phyloP scores from a whole-genome alignment of 345 rosid species.

The Hibiscus syriacus region DNA sequence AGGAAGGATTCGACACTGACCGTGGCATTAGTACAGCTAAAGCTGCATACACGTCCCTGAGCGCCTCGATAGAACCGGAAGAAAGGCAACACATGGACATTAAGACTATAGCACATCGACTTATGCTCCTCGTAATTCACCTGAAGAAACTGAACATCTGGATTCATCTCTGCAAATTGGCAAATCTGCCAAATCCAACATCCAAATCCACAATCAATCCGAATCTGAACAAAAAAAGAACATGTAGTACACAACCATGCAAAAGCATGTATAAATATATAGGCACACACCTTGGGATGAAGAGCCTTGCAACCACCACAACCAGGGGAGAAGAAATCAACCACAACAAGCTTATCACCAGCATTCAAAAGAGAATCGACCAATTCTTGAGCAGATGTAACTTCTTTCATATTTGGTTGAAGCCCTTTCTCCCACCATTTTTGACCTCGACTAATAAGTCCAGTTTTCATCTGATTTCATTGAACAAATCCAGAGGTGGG shows the following conservation, averaged over 20 bases:
- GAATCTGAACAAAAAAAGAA: neutral
- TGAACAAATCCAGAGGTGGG: neutral
- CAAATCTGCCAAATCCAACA: conserved; percentile 43
- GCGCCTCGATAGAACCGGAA: conserved; percentile 83
- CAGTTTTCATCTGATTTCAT: conserved; percentile 25
- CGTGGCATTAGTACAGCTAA: conserved; percentile 97
- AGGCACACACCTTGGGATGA: conserved; percentile 70
- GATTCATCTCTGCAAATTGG: conserved; percentile 74
- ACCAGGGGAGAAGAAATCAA: conserved; percentile 94
- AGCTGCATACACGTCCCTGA: conserved; percentile 88
- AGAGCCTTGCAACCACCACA: conserved; percentile 97
- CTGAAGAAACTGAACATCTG: conserved; percentile 73
- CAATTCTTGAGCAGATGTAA: conserved; percentile 74
- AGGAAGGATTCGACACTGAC: conserved; percentile 28
- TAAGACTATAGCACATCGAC: conserved; percentile 90
- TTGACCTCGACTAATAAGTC: conserved; percentile 45
- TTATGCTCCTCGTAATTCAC: conserved; percentile 89
- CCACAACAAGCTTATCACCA: conserved; percentile 76
- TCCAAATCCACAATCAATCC: neutral
- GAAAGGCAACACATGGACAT: conserved; percentile 88
- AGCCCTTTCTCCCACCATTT: conserved; percentile 92
- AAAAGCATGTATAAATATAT: too few relatives aligned
- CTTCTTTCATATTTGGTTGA: conserved; percentile 77
- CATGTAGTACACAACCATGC: neutral
- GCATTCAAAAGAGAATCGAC: conserved; percentile 59